These are phyloP conservation scores for Teratosphaeria gauchensis DNA, from an alignment of 2,329 filamentous ascomycete species.

Conservation along the genomic window DNA sequence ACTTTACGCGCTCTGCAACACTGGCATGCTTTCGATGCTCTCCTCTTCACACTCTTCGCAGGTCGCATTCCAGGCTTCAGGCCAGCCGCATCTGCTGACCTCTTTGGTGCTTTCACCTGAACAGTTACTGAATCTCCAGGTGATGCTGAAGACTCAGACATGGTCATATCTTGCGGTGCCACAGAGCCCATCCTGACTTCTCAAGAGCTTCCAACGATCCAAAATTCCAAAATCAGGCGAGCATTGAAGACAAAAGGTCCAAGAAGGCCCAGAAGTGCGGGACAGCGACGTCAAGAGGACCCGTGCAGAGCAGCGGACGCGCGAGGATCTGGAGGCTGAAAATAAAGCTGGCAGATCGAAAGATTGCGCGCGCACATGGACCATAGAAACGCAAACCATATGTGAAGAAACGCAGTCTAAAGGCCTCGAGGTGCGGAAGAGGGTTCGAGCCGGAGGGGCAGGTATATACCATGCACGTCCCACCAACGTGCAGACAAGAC, in stretches of 20 bases:
- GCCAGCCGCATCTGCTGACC: constrained; percentile 48
- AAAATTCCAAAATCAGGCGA: neutral
- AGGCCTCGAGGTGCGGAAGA: neutral
- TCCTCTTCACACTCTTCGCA: constrained; percentile 60
- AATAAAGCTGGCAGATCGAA: neutral
- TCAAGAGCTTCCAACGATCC: neutral
- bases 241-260: neutral
- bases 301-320: neutral
- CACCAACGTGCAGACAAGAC: neutral
- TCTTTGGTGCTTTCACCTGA: constrained; percentile 32
- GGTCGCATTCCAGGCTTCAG: constrained; percentile 39
- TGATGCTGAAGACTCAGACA: constrained; percentile 22
- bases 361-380: neutral
- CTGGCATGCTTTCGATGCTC: constrained; percentile 85
- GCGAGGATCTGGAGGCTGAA: neutral
- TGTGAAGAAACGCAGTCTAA: neutral
- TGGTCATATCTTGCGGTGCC: constrained; percentile 8
- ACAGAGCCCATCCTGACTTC: constrained; percentile 13
- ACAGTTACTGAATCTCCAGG: constrained; percentile 17
- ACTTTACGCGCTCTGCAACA: constrained; percentile 85
- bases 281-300: neutral
- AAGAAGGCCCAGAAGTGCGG: neutral
- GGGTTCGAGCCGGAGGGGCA: constrained; percentile 1
- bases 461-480: constrained; percentile 1
- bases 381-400: neutral